Evolutionary conservation across 257 asterid species (phyloP).

Genomic region (Plantago elongata): DNA sequence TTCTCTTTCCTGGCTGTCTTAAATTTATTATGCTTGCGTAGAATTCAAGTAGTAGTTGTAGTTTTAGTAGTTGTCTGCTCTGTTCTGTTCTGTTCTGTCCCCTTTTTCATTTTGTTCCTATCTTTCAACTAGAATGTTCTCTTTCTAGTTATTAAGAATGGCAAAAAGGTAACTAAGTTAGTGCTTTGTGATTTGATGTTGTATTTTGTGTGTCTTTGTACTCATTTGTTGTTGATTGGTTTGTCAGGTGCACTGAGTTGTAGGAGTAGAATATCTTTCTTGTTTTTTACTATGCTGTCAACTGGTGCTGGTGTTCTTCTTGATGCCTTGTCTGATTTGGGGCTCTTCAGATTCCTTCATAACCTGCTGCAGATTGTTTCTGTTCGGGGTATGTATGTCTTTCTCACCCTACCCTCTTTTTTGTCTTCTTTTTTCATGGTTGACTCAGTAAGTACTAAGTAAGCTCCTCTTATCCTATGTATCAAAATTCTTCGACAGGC

Average conservation of each 20-base stretch:
- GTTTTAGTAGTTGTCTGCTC: background rate
- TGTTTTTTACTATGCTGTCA: slow-evolving; percentile 46
- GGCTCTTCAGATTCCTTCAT: slow-evolving; percentile 52
- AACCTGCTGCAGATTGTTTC: slow-evolving; percentile 49
- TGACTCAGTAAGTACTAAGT: too few species aligned
- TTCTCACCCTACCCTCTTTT: slow-evolving; percentile 17
- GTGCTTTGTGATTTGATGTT: slow-evolving; percentile 13
- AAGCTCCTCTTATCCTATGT: slow-evolving; percentile 16
- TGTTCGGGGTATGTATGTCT: slow-evolving; percentile 40
- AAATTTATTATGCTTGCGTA: slow-evolving; percentile 39
- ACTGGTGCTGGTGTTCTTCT: slow-evolving; percentile 33
- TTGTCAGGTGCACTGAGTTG: slow-evolving; percentile 25
- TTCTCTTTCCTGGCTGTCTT: too few species aligned
- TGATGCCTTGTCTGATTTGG: slow-evolving; percentile 53
- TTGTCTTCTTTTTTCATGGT: background rate
- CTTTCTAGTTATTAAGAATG: slow-evolving; percentile 24
- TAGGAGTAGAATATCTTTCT: slow-evolving; percentile 36
- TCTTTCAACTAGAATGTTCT: slow-evolving; percentile 40
- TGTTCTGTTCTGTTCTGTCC: too few species aligned
- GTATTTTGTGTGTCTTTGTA: slow-evolving; percentile 6
- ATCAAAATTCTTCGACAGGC: too few species aligned
- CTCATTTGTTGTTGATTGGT: slow-evolving; percentile 20
- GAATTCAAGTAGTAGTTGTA: slow-evolving; percentile 36
- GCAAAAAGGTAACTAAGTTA: slow-evolving; percentile 9
- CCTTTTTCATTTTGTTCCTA: slow-evolving; percentile 9